A percentile compares a stretch with the other conserved stretches of the same genome.
These are phyloP conservation scores for Rhododendron ferrugineum DNA, from an alignment of 148 eudicot genomes.

Conservation along the genomic window DNA sequence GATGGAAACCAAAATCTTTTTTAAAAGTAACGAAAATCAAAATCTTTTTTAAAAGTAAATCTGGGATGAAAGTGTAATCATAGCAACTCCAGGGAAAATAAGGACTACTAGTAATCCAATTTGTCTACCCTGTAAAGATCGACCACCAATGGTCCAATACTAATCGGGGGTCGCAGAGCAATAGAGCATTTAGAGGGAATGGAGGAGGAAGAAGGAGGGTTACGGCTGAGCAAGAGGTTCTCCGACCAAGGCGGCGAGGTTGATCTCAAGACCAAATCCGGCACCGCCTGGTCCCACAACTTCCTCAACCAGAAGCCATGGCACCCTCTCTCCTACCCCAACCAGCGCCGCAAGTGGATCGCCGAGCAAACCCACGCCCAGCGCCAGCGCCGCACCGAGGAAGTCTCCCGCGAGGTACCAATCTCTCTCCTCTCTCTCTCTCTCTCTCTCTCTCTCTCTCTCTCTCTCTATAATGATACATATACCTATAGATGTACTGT, in stretches of 20 bases:
- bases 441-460: neutral
- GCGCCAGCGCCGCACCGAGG: slow-evolving; percentile 65
- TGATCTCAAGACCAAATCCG: slow-evolving; percentile 72
- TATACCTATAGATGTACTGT: neutral
- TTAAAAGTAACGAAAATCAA: no score
- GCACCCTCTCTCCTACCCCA: slow-evolving; percentile 99
- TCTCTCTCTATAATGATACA: neutral
- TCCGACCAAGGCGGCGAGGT: slow-evolving; percentile 74
- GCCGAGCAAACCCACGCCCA: slow-evolving; percentile 93
- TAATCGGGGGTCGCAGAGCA: no score
- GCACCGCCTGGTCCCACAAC: slow-evolving; percentile 93
- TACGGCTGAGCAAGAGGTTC: slow-evolving; percentile 70
- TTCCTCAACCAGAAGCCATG: slow-evolving; percentile 96
- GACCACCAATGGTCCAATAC: no score
- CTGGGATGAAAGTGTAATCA: no score
- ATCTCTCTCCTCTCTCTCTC: neutral
- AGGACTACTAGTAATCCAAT: no score
- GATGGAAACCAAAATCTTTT: no score
- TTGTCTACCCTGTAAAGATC: no score
- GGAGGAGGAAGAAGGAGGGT: slow-evolving; percentile 68
- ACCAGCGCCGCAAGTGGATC: slow-evolving; percentile 99
- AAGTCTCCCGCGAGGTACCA: slow-evolving; percentile 79
- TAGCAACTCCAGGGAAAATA: no score
- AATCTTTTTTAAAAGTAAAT: no score
- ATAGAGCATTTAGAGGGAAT: slow-evolving; percentile 13